Evolutionary conservation across 352 stramenopile species (phyloP).

Genomic region (Pythium volutum): DNA sequence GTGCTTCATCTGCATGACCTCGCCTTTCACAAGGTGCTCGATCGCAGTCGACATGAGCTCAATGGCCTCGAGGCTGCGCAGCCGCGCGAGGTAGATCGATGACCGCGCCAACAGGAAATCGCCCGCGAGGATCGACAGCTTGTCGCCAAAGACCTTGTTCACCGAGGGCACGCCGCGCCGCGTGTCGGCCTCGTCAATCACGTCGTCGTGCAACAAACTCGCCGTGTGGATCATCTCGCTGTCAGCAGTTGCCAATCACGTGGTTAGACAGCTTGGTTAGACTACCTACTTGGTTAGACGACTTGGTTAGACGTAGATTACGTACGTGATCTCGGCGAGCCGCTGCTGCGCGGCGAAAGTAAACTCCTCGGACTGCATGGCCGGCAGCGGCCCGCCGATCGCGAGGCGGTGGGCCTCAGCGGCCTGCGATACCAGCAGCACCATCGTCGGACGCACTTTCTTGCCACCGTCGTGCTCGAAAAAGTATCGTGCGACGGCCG

Average conservation of each 20-base stretch:
- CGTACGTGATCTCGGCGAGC: conserved; percentile 84
- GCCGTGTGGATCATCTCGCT: conserved; percentile 99
- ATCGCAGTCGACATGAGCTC: conserved; percentile 98
- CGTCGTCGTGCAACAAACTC: conserved; percentile 98
- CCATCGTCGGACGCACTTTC: conserved; percentile 98
- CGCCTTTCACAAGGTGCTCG: conserved; percentile 98
- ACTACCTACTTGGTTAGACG: background rate
- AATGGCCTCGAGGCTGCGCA: conserved; percentile 94
- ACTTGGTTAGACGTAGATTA: conserved; percentile 2
- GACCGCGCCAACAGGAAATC: conserved; percentile 97
- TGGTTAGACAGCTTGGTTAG: background rate
- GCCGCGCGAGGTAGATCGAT: conserved; percentile 92
- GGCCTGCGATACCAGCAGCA: conserved; percentile 92
- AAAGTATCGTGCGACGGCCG: conserved; percentile 96
- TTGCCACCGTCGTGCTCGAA: conserved; percentile 96
- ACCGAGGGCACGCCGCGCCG: conserved; percentile 92
- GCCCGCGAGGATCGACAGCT: conserved; percentile 97
- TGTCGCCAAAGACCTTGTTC: conserved; percentile 98
- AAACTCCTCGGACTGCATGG: conserved; percentile 70
- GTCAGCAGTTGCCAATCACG: background rate
- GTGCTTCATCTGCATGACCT: conserved; percentile 99
- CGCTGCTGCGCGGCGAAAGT: conserved; percentile 69
- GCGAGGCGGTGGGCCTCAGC: conserved; percentile 78
- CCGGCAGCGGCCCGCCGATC: conserved; percentile 36
- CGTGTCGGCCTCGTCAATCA: conserved; percentile 98